Base-by-base conservation (phyloP, 129 eudicot genomes). In the Mikania micrantha region DNA sequence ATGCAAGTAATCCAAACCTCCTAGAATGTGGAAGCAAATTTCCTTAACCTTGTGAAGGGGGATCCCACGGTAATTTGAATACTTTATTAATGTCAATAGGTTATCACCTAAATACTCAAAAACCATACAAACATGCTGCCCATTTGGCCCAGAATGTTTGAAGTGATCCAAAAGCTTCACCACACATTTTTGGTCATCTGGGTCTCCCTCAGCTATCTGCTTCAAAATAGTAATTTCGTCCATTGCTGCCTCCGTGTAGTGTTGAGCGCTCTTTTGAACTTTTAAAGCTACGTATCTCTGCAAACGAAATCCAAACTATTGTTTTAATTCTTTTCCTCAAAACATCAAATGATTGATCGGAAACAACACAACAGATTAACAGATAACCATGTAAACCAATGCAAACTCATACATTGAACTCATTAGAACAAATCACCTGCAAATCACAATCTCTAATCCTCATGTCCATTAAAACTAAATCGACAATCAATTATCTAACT, bases 51-150 rank as follows among this genome's bases (percentile, higher is more conserved):
- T 88, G 68, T 76, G 83, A 60, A 86, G 83, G 53, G 95, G 95
- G 16, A 93, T 9, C 41, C 98, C 98, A 74, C 84, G 74, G 74
- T 85, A 88, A 65, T 82, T 91, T 5, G 91, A 76, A 64, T 88
- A 93, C 77, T 93, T 86, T 36, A 93, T 82, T n/a, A 93, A 82
- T 3, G 95, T 86, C 86, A 93, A 75, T 34, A 93, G 85, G 48
- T 86, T 92, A 76, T 92, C 96, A 4, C 98, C 98, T 77, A 92
- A 67, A 74, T 84, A 88, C 77, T 93, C 96, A 75, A 93, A 88
- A 20, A 93, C 95, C 98, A 93, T 88, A 71, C 98, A 93, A 10
- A 93, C 88, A 80, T 93, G 98, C 77, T 93, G 95, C 66, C 98
- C 98, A 7, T 93, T 93, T 31, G 95, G 96, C 20, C 98, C 98